Base-by-base conservation (phyloP, 805 yeast species). In the Pichia paraexigua region DNA sequence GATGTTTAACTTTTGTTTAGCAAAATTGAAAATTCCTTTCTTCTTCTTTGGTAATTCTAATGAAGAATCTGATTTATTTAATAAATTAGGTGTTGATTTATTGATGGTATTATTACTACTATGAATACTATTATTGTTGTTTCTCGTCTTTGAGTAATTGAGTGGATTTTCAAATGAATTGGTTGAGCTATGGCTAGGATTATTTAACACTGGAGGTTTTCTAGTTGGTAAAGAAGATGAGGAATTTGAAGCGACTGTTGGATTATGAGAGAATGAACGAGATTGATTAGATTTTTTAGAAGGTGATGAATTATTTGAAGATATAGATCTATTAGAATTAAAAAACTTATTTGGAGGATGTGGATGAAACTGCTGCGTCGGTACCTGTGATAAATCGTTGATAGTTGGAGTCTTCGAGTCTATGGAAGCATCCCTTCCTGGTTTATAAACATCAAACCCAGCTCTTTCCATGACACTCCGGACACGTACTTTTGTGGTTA, bases 401-500 rank as follows among this genome's bases (percentile, higher is more conserved):
- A 49, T 28, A 25, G 46, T 43, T 17, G 52, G 43, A 41, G 32
- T 24, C 27, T 21, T 39, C 8, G 47, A 18, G 1, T 49, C 41
- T 13, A 45, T 8, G 10, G 35, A 20, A 37, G 40, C 39, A 28
- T 50, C 52, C 12, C 43, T 52, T 30, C 56, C 60, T 2, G 69
- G 69, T 48, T 63, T 73, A 53, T 71, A 72, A 12, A 77, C 78
- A 24, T 86, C 94, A 60, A 87, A 87, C 0, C 95, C 95, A 0
- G 94, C 94, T 57, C 94, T 69, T 63, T 87, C 94, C 65, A 85
- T 80, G 2, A 85, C 94, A 2, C 90, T 83, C 58, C 75, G 74
- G 59, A 82, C 83, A 28, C 80, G 69, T 46, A 76, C 80, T 39
- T 77, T 77, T 0, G 85, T 79, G 50, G 80, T 81, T 54, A 87